Percentiles rank a stretch among this genome's conserved stretches.
Conservation (phyloP, 176 grass and related monocot species). For the Neostapfia colusana region DNA sequence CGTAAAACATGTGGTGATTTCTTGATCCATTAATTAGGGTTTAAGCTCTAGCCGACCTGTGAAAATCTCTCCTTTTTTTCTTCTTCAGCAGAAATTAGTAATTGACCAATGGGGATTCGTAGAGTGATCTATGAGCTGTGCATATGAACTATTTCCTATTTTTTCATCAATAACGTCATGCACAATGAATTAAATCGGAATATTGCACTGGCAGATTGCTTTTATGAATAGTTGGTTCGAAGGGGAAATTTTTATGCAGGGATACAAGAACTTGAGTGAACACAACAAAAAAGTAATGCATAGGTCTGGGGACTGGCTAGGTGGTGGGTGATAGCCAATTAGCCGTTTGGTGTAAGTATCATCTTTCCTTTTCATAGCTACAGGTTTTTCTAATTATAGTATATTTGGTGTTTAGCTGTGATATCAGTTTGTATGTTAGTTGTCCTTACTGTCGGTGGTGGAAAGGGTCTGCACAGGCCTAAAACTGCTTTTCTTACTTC, state of each 20-base stretch:
- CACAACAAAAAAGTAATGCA: background rate
- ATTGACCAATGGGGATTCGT: background rate
- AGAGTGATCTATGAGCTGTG: background rate
- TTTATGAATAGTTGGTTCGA: background rate
- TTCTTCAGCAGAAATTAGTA: background rate
- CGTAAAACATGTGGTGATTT: background rate
- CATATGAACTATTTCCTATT: background rate
- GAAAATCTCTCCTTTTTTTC: background rate
- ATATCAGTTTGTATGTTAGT: constrained; percentile 7
- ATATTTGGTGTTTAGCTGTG: background rate
- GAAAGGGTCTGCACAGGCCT: background rate
- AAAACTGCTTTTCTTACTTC: background rate
- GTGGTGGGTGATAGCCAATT: background rate
- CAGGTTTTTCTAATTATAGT: background rate
- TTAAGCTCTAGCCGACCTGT: background rate
- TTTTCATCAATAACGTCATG: background rate
- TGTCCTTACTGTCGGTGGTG: background rate
- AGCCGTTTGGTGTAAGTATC: background rate
- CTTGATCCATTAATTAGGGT: background rate
- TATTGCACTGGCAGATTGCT: background rate
- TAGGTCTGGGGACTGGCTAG: background rate
- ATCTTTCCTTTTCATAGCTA: constrained; percentile 18
- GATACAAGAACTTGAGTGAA: background rate
- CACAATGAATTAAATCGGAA: background rate
- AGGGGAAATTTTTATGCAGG: background rate